phyloP scores from a whole-genome alignment of 306 rosid genomes.

The Alnus glutinosa region DNA sequence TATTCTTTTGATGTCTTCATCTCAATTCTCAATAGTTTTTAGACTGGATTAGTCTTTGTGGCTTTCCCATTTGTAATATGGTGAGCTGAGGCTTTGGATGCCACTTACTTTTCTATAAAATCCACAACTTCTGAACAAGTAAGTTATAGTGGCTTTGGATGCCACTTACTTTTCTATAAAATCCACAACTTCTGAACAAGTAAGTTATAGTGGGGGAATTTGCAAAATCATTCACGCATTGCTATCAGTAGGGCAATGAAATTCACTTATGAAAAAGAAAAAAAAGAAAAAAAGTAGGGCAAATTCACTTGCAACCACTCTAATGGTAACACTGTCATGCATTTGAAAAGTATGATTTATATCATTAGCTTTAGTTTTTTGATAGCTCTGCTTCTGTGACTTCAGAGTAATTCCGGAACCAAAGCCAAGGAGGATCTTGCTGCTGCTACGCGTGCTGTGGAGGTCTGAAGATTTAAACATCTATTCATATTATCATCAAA shows the following conservation, averaged over 20 bases:
- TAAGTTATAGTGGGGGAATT: neutral
- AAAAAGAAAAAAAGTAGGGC: neutral
- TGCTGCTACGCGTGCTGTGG: slow-evolving; percentile 88
- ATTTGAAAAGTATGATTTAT: neutral
- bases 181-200: neutral
- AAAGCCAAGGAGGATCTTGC: slow-evolving; percentile 99
- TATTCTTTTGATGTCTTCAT: neutral
- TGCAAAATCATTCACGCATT: neutral
- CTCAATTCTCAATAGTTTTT: neutral
- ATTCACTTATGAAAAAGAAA: neutral
- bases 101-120: neutral
- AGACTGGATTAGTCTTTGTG: neutral
- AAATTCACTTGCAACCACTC: neutral
- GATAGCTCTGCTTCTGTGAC: slow-evolving; percentile 34
- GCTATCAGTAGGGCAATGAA: neutral
- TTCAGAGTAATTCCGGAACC: slow-evolving; percentile 95
- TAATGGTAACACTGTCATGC: neutral
- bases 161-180: neutral
- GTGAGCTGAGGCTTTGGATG: neutral
- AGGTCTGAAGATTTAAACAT: slow-evolving; percentile 39
- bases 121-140: neutral
- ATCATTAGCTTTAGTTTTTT: slow-evolving; percentile 8
- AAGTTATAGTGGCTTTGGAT: neutral
- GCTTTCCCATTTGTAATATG: neutral
- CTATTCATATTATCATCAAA: slow-evolving; percentile 7